phyloP scores from a whole-genome alignment of 352 stramenopile species.

The Globisporangium carolinianum region DNA sequence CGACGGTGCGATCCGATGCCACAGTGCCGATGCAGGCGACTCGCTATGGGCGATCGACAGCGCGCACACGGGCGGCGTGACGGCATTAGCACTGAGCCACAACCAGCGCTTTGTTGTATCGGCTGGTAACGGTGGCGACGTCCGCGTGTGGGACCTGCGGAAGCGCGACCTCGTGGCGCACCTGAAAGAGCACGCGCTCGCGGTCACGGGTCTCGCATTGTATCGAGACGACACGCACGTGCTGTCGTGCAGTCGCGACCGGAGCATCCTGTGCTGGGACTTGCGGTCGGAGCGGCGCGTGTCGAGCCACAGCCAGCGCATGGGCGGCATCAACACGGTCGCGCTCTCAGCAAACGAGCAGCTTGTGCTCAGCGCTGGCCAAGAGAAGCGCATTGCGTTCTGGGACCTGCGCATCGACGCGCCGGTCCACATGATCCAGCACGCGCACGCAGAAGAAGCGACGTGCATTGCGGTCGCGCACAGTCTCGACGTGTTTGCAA shows the following conservation, averaged over 20 bases:
- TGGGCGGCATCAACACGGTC: conserved; percentile 91
- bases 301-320: conserved; percentile 87
- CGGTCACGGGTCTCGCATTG: conserved; percentile 78
- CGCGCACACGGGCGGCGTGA: conserved; percentile 86
- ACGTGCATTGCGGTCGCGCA: conserved; percentile 88
- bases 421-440: conserved; percentile 72
- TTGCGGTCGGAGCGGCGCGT: conserved; percentile 81
- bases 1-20: conserved; percentile 84
- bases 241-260: conserved; percentile 84
- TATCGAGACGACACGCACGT: conserved; percentile 89
- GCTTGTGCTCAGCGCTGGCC: conserved; percentile 87
- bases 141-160: conserved; percentile 92
- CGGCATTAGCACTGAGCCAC: conserved; percentile 83
- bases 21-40: conserved; percentile 80
- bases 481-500: conserved; percentile 78
- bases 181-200: conserved; percentile 89
- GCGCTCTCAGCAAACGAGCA: conserved; percentile 83
- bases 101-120: conserved; percentile 88
- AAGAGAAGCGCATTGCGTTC: conserved; percentile 90
- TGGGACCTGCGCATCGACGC: conserved; percentile 88
- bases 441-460: conserved; percentile 76
- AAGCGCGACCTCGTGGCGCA: conserved; percentile 87
- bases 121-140: conserved; percentile 76
- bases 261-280: conserved; percentile 92
- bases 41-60: conserved; percentile 87